A percentile compares a stretch with the other conserved stretches of the same genome.
Evolutionary conservation across 257 asterid species (phyloP).

Genomic region (Nicotiana knightiana): DNA sequence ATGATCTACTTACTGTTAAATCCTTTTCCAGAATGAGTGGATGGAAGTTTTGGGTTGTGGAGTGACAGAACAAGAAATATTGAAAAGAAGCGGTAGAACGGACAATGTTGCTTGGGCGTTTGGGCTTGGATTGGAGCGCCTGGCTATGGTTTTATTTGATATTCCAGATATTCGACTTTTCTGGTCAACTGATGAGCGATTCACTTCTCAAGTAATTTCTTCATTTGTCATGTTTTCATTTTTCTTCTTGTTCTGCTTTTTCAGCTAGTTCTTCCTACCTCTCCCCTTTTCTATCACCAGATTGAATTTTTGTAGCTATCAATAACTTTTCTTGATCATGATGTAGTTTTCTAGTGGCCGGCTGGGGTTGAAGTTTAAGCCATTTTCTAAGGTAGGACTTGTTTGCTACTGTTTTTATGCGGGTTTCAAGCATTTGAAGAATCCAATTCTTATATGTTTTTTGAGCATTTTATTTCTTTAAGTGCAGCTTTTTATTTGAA

Average conservation of each 20-base stretch:
- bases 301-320: background rate
- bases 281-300: background rate
- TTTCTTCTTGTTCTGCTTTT: background rate
- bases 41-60: conserved; percentile 99
- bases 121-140: conserved; percentile 94
- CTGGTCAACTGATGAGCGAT: conserved; percentile 89
- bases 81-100: conserved; percentile 63
- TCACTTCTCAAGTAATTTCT: conserved; percentile 79
- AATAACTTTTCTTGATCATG: conserved; percentile 11
- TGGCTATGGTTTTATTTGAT: conserved; percentile 93
- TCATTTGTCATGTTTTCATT: background rate
- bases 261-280: background rate
- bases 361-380: conserved; percentile 81
- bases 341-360: conserved; percentile 69
- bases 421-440: background rate
- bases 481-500: background rate
- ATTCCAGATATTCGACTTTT: conserved; percentile 96
- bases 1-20: background rate
- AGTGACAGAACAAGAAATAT: conserved; percentile 93
- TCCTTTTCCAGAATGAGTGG: conserved; percentile 69
- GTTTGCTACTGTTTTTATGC: background rate
- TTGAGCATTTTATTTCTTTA: background rate
- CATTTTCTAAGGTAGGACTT: conserved; percentile 73
- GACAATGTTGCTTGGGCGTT: conserved; percentile 96
- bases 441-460: background rate